These are phyloP conservation scores for Dothideomycetes sp. DNA, from an alignment of 2,329 filamentous ascomycete species.

Conservation along the genomic window DNA sequence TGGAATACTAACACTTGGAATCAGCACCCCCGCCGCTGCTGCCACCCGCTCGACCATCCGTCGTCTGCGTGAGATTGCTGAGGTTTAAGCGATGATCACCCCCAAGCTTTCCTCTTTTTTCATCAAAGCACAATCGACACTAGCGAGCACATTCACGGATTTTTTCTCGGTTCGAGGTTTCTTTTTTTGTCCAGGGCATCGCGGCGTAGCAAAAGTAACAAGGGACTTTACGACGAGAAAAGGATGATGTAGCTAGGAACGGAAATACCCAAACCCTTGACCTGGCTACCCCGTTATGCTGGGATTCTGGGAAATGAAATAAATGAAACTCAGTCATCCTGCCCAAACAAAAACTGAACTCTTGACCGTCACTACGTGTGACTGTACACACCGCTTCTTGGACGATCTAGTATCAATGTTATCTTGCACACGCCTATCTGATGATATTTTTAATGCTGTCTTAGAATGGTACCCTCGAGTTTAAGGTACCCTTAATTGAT, in stretches of 20 bases:
- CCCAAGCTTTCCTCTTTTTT: constrained; percentile 6
- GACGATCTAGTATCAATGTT: too few relatives aligned
- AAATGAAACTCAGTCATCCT: constrained; percentile 14
- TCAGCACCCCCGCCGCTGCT: constrained; percentile 80
- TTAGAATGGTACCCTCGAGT: too few relatives aligned
- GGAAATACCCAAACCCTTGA: constrained; percentile 11
- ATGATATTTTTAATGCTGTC: too few relatives aligned
- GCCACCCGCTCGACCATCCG: constrained; percentile 94
- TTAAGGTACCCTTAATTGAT: too few relatives aligned
- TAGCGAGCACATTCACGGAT: constrained; percentile 9
- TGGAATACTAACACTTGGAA: constrained; percentile 21
- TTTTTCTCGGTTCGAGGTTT: constrained; percentile 14
- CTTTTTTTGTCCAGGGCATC: constrained; percentile 12
- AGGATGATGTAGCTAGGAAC: constrained; percentile 13
- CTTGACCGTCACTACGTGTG: too few relatives aligned
- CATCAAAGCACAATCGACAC: too few relatives aligned
- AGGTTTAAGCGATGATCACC: constrained; percentile 55
- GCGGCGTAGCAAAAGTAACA: constrained; percentile 14
- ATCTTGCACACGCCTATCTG: too few relatives aligned
- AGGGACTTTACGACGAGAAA: constrained; percentile 13
- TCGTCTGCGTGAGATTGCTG: constrained; percentile 93
- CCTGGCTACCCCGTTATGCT: constrained; percentile 10
- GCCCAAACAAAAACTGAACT: constrained; percentile 8
- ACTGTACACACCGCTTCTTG: too few relatives aligned
- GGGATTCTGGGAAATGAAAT: constrained; percentile 11